phyloP scores from a whole-genome alignment of 2,329 filamentous ascomycete species.

The Neofusicoccum kwambonambiense region DNA sequence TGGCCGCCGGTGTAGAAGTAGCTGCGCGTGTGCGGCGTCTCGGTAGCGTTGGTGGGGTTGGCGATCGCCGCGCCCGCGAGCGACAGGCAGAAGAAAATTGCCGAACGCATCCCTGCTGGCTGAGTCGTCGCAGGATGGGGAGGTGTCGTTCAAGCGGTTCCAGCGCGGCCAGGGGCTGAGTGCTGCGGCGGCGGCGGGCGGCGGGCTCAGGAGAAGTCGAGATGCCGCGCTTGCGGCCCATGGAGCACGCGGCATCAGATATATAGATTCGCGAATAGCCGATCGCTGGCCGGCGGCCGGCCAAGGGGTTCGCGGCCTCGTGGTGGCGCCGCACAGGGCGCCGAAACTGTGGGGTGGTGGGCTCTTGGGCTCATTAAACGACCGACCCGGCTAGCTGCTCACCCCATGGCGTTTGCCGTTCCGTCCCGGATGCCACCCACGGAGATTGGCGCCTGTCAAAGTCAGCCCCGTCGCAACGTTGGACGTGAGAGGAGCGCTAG shows the following conservation, averaged over 20 bases:
- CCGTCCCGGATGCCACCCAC: background rate
- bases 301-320: background rate
- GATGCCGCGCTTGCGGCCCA: background rate
- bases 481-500: background rate
- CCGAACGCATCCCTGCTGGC: conserved; percentile 3
- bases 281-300: background rate
- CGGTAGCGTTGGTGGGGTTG: background rate
- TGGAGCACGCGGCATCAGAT: background rate
- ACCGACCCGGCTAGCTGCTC: background rate
- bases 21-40: conserved; percentile 21
- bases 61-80: background rate
- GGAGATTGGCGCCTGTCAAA: background rate
- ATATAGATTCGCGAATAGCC: conserved; percentile 14
- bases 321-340: background rate
- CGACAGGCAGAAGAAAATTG: background rate
- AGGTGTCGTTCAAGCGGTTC: background rate
- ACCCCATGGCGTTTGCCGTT: conserved; percentile 3
- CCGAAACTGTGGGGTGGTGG: conserved; percentile 1
- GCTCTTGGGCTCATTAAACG: background rate
- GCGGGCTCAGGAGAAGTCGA: background rate
- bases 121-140: background rate
- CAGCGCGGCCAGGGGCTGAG: too few species aligned
- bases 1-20: conserved; percentile 29
- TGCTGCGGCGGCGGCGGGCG: too few species aligned
- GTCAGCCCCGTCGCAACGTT: background rate